Evolutionary conservation across 139 green algal species (phyloP).

Genomic region (Chlorella sp.): DNA sequence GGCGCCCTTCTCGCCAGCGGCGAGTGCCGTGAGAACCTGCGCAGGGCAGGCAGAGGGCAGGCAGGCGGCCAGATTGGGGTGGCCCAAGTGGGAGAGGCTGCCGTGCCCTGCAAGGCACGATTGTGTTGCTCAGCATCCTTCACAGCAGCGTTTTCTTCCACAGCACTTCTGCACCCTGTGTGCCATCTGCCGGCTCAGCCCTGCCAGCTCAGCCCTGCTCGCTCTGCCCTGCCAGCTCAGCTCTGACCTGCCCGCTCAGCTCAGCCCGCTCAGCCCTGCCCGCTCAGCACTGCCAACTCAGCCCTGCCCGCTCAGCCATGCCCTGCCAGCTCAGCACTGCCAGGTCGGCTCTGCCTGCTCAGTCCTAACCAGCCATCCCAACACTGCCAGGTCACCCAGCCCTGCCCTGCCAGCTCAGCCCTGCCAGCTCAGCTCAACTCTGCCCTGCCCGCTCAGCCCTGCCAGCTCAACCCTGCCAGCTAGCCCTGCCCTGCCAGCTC

Average conservation of each 20-base stretch:
- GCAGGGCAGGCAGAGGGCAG: not conserved
- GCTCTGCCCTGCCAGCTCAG: not conserved
- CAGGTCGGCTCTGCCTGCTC: not conserved
- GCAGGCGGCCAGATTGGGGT: too few species aligned
- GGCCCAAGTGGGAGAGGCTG: too few species aligned
- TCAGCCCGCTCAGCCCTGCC: constrained; percentile 26
- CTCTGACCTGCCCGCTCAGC: not conserved
- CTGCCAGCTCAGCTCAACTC: constrained; percentile 46
- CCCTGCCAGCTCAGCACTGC: not conserved
- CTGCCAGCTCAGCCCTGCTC: not conserved
- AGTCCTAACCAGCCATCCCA: too few species aligned
- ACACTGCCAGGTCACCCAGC: too few species aligned
- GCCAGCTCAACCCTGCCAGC: not conserved
- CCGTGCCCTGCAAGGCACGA: too few species aligned
- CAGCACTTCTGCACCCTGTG: too few species aligned
- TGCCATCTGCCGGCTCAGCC: not conserved
- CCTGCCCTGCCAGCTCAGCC: not conserved
- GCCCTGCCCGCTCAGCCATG: constrained; percentile 39
- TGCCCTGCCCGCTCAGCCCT: not conserved
- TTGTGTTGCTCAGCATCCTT: too few species aligned
- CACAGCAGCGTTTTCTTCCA: too few species aligned
- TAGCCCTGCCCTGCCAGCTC: too few species aligned
- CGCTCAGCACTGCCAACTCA: not conserved
- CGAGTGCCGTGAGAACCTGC: constrained; percentile 53
- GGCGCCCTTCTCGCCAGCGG: constrained; percentile 57